Base-by-base conservation (phyloP, 192 early-diverging fungal species). In the Coemansia sp. region DNA sequence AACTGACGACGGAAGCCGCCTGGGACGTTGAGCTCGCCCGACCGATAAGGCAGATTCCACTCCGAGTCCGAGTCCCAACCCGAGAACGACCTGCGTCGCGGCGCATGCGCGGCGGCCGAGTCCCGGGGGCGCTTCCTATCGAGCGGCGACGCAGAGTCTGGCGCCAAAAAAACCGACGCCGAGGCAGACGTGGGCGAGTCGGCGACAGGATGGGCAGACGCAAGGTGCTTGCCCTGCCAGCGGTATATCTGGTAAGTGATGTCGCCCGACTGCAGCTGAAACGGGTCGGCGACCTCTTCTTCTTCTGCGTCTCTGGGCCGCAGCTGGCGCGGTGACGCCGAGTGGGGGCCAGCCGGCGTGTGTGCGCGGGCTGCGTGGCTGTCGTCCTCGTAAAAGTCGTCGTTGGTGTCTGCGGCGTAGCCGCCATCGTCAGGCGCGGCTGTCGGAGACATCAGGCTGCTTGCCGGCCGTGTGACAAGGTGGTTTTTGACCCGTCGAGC, bases 1-100 rank as follows among this genome's bases (percentile, higher is more conserved):
- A 94, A 93, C 72, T 94, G 90, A 18, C 95, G 85, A 53, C 95
- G 88, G 72, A 98, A 95, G 18, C 89, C 90, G 55, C 95, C 95
- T 3, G 95, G 95, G 47, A 88, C 85, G 64, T 67, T 85, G 81
- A 81, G 85, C 75, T 46, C 61, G 22, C 25, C 69, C 0, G 67
- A 64, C n/a, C 66, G 74, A 22, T 65, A 69, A 6, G 67, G 39
- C 18, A 76, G 29, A 46, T 78, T 67, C 75, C 75, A 73, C 9
- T 78, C 75, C 16, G 75, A 50, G 54, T 78, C 75, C 25, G 75
- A 78, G 45, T 78, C 75, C 75, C 68, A 80, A 6, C 54, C 77
- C 14, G 77, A 74, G 29, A 80, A 80, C 52, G 77, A 80, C 35
- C 60, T 68, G 0, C 77, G 71, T 11, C 77, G 53, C 22, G 85